Percentiles rank a stretch among this genome's conserved stretches.
These are phyloP conservation scores for Colletotrichum sp. DNA, from an alignment of 2,329 filamentous ascomycete species.

Conservation along the genomic window DNA sequence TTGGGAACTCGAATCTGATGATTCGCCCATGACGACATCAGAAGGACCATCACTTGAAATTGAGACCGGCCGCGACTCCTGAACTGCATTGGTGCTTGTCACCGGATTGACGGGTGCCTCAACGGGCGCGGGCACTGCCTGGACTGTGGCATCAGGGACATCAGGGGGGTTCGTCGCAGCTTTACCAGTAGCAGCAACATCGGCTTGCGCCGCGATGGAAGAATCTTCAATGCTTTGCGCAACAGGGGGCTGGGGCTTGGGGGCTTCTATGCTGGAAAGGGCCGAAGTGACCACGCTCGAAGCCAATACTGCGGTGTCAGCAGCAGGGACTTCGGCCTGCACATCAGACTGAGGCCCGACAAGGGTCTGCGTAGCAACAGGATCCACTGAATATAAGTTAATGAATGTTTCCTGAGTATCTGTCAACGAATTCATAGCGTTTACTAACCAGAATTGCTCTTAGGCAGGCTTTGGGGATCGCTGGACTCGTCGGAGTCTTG, in stretches of 20 bases:
- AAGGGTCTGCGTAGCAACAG: neutral
- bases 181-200: slow-evolving; percentile 11
- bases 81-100: neutral
- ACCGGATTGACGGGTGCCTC: neutral
- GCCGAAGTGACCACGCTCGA: neutral
- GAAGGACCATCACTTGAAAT: slow-evolving; percentile 5
- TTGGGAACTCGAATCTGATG: slow-evolving; percentile 4
- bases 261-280: neutral
- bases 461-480: slow-evolving; percentile 9
- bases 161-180: neutral
- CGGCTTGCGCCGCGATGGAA: neutral
- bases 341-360: neutral
- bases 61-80: slow-evolving; percentile 1
- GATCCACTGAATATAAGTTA: slow-evolving; percentile 1
- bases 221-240: neutral
- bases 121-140: neutral
- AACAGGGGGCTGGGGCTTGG: neutral
- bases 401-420: neutral
- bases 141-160: neutral
- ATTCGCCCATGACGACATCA: slow-evolving; percentile 23
- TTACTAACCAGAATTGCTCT: slow-evolving; percentile 16
- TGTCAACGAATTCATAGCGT: neutral
- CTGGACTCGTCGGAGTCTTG: slow-evolving; percentile 1
- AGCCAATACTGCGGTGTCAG: neutral
- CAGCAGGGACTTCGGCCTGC: neutral